A percentile compares a stretch with the other conserved stretches of the same genome.
Conservation (phyloP, 352 stramenopile species). For the Phytophthora sojae region DNA sequence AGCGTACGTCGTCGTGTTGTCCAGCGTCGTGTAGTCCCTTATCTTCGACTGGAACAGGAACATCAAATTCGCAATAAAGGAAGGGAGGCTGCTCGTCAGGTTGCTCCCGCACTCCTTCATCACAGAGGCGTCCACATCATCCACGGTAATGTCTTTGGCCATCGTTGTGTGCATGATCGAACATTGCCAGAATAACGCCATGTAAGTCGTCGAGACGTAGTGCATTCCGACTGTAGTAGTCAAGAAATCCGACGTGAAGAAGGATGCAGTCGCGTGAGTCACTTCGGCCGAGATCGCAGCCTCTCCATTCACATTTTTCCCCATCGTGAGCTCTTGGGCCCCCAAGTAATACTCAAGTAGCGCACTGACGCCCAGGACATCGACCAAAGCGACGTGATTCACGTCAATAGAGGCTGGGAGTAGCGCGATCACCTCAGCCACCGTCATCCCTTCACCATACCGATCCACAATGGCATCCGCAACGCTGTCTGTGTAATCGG, state of each 20-base stretch:
- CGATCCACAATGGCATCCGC: constrained; percentile 34
- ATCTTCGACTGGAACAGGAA: constrained; percentile 48
- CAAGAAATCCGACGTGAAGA: constrained; percentile 45
- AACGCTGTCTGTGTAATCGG: constrained; percentile 33
- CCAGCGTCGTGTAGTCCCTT: constrained; percentile 49
- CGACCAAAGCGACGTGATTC: constrained; percentile 38
- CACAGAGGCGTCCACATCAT: constrained; percentile 26
- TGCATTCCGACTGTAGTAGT: constrained; percentile 47
- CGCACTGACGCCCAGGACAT: constrained; percentile 34
- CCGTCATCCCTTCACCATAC: constrained; percentile 39
- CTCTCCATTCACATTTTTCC: constrained; percentile 47
- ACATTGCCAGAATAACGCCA: constrained; percentile 55
- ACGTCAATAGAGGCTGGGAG: constrained; percentile 33
- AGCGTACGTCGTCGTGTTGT: constrained; percentile 48
- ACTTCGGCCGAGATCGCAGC: constrained; percentile 48
- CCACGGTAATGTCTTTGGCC: constrained; percentile 37
- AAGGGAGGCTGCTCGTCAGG: constrained; percentile 28
- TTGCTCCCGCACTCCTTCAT: constrained; percentile 38
- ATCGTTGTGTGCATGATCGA: constrained; percentile 48
- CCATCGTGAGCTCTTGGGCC: constrained; percentile 46
- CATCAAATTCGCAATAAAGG: constrained; percentile 48
- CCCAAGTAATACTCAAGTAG: constrained; percentile 35
- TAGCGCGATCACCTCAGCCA: constrained; percentile 28
- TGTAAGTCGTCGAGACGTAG: constrained; percentile 35
- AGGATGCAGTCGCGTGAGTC: constrained; percentile 36